Evolutionary conservation across 352 stramenopile genomes (phyloP), one percentile per base, ranked within the genome.

Genomic region (Pythium scleroteichum): DNA sequence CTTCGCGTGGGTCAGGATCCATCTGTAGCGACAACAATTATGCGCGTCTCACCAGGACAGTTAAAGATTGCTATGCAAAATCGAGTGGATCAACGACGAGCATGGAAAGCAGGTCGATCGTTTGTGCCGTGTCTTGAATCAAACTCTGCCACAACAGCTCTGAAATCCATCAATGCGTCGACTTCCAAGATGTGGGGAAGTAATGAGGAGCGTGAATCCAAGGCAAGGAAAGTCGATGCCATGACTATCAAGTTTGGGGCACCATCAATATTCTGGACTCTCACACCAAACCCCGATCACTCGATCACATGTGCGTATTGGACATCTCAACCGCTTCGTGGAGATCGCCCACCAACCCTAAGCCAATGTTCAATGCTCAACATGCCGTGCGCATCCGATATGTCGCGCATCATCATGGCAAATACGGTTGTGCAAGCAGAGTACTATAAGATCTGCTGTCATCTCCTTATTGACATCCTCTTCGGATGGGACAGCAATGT

Each of bases 191-290:
- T 74, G 62, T 70, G 66, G 58, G 54, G 62, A 2, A 68, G 62
- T 22, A 71, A 71, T 39, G 53, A 74, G 27, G 58, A 74, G n/a
- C 53, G 67, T 0, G 53, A 66, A 14, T 26, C 41, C 0, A 54
- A 71, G 3, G 13, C 51, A 6, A 24, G 58, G 0, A 71, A 74
- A 16, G 42, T 68, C 1, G 47, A 68, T 16, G 53, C 54, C 0
- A 66, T 74, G 53, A 64, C 40, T 0, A 54, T 68, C 19, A 48
- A 46, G 27, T 68, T 56, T 22, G 59, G 54, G 0, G 33, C 65
- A 20, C 67, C 62, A 1, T 74, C 67, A 0, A 22, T 74, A 0
- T 74, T 74, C n/a, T 74, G 66, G 67, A 74, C 67, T 16, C 17
- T 71, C 6, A 74, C 67, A 6, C 67, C 67, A 32, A 74, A 74